These are phyloP conservation scores for Prunus davidiana DNA, from an alignment of 306 rosid species.

Conservation along the genomic window DNA sequence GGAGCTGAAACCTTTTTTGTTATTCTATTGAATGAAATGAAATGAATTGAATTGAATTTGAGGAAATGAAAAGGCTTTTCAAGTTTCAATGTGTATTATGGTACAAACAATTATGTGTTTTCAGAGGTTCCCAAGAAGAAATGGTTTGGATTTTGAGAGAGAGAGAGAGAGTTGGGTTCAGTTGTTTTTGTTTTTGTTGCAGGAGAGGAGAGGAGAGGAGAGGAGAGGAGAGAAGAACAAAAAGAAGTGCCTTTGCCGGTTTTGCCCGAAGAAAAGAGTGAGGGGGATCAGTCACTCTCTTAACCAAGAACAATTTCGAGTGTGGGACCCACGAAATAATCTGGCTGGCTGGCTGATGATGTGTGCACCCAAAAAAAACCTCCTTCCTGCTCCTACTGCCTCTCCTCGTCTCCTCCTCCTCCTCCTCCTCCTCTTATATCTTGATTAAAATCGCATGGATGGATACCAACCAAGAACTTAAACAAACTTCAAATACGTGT, in stretches of 20 bases:
- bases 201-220: background rate
- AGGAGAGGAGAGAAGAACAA: no score
- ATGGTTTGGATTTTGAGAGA: background rate
- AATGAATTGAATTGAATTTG: background rate
- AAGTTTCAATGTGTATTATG: background rate
- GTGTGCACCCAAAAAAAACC: background rate
- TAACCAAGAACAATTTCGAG: background rate
- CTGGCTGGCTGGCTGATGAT: background rate
- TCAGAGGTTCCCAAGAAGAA: background rate
- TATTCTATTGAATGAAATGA: background rate
- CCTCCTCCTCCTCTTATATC: no score
- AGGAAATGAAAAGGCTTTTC: background rate
- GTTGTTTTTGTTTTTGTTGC: background rate
- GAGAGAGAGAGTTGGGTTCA: background rate
- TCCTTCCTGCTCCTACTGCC: no score
- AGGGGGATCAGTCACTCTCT: background rate
- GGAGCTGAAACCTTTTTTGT: slow-evolving; percentile 8
- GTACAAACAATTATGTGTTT: background rate
- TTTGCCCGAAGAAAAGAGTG: background rate
- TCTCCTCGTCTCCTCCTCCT: no score
- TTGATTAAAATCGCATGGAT: no score
- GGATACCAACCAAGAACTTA: background rate
- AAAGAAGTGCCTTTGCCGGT: background rate
- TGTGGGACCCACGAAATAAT: background rate
- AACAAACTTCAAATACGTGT: slow-evolving; percentile 1